Percentiles rank a stretch among this genome's conserved stretches.
phyloP scores from a whole-genome alignment of 2,329 filamentous ascomycete genomes.

The Beauveria australis region DNA sequence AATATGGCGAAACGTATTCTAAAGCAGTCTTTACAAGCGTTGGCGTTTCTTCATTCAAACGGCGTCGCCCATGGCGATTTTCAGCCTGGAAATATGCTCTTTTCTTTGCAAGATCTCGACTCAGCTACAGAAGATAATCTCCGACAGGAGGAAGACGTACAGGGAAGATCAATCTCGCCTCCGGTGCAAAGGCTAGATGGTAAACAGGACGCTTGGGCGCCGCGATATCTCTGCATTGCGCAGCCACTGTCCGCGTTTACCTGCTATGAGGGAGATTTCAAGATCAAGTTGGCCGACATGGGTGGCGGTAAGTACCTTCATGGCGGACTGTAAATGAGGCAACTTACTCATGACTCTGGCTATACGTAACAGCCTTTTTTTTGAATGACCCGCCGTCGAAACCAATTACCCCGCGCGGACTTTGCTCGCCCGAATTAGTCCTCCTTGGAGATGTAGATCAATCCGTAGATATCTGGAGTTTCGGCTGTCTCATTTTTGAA shows the following conservation, averaged over 20 bases:
- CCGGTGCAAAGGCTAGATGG: slow-evolving; percentile 22
- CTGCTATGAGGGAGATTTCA: slow-evolving; percentile 17
- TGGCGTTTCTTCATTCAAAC: slow-evolving; percentile 29
- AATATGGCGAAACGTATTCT: slow-evolving; percentile 32
- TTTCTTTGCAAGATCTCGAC: slow-evolving; percentile 22
- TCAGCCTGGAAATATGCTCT: slow-evolving; percentile 30
- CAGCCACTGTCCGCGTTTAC: slow-evolving; percentile 19
- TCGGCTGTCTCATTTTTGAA: slow-evolving; percentile 24
- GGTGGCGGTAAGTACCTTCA: slow-evolving; percentile 20
- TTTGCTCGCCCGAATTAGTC: slow-evolving; percentile 22
- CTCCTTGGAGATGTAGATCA: slow-evolving; percentile 17
- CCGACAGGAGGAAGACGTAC: slow-evolving; percentile 18
- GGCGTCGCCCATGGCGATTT: slow-evolving; percentile 33
- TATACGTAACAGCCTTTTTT: slow-evolving; percentile 17
- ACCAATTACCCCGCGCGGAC: slow-evolving; percentile 17
- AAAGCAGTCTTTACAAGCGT: slow-evolving; percentile 28
- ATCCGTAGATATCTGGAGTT: slow-evolving; percentile 23
- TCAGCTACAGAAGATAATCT: slow-evolving; percentile 17
- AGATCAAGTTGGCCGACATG: slow-evolving; percentile 24
- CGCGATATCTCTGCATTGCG: slow-evolving; percentile 22
- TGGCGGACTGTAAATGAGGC: not conserved
- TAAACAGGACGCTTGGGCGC: slow-evolving; percentile 22
- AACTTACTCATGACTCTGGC: not conserved
- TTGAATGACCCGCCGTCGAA: slow-evolving; percentile 19
- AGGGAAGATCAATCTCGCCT: slow-evolving; percentile 17